phyloP scores from a whole-genome alignment of 805 yeast species.

The Candida ovalis region DNA sequence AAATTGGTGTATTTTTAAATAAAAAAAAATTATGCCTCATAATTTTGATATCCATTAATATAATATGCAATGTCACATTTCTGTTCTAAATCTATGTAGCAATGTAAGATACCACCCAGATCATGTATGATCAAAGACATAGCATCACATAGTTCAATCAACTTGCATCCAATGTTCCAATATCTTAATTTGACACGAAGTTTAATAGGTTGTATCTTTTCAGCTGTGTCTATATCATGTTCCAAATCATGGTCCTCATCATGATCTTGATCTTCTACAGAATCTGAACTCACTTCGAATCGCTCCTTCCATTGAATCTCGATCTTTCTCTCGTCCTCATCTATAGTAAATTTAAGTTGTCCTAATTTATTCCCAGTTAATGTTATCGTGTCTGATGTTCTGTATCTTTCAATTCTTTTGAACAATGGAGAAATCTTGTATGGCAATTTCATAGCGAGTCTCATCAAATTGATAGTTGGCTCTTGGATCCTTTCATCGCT shows the following conservation, averaged over 20 bases:
- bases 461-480: constrained; percentile 56
- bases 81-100: constrained; percentile 60
- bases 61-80: constrained; percentile 64
- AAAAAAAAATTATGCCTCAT: constrained; percentile 1
- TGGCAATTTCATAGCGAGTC: constrained; percentile 51
- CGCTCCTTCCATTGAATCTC: constrained; percentile 57
- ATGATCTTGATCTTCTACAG: constrained; percentile 19
- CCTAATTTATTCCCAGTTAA: constrained; percentile 50
- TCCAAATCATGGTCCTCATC: constrained; percentile 7
- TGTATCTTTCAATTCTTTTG: constrained; percentile 64
- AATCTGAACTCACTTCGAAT: constrained; percentile 38
- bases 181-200: constrained; percentile 55
- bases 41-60: constrained; percentile 36
- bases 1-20: neutral
- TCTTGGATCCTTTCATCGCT: constrained; percentile 54
- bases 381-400: constrained; percentile 45
- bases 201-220: constrained; percentile 33
- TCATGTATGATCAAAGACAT: constrained; percentile 50
- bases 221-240: constrained; percentile 10
- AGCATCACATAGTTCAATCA: constrained; percentile 59
- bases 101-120: constrained; percentile 60
- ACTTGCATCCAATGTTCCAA: constrained; percentile 63
- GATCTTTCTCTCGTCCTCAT: constrained; percentile 52
- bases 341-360: constrained; percentile 45
- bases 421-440: constrained; percentile 49